These are phyloP conservation scores for Tuber umbilicatum DNA, from an alignment of 495 filamentous ascomycete genomes.

Conservation along the genomic window DNA sequence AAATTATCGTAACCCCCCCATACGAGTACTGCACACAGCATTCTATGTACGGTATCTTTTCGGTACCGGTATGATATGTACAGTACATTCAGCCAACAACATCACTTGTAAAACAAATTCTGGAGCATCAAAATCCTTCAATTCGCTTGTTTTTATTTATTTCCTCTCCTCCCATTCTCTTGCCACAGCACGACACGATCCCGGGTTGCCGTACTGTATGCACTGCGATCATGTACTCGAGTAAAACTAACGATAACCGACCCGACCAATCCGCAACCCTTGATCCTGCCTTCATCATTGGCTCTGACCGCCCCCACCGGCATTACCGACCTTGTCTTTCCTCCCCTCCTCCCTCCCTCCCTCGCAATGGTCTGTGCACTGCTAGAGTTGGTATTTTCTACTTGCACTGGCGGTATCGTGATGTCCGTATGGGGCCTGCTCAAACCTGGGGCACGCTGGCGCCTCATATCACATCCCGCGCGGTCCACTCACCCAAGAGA, in stretches of 20 bases:
- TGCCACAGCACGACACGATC: background rate
- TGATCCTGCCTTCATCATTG: background rate
- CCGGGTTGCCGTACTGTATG: background rate
- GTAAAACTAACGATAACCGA: background rate
- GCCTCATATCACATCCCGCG: background rate
- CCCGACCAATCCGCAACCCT: background rate
- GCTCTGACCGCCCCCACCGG: background rate
- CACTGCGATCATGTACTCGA: background rate
- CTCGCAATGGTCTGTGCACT: background rate
- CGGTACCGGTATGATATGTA: background rate
- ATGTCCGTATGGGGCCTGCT: background rate
- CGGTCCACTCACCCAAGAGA: background rate
- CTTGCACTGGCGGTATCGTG: background rate
- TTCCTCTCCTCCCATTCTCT: background rate
- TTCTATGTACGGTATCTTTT: background rate
- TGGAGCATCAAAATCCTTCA: background rate
- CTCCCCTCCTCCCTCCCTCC: background rate
- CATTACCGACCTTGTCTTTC: background rate
- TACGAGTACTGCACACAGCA: background rate
- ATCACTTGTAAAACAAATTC: background rate
- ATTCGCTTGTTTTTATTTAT: background rate
- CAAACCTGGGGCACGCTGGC: background rate
- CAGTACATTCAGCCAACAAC: background rate
- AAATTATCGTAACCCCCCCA: too few relatives aligned
- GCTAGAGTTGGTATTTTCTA: background rate